Percentiles rank a stretch among this genome's conserved stretches.
phyloP scores from a whole-genome alignment of 2,329 filamentous ascomycete species.

The Pestalotiopsis fici region DNA sequence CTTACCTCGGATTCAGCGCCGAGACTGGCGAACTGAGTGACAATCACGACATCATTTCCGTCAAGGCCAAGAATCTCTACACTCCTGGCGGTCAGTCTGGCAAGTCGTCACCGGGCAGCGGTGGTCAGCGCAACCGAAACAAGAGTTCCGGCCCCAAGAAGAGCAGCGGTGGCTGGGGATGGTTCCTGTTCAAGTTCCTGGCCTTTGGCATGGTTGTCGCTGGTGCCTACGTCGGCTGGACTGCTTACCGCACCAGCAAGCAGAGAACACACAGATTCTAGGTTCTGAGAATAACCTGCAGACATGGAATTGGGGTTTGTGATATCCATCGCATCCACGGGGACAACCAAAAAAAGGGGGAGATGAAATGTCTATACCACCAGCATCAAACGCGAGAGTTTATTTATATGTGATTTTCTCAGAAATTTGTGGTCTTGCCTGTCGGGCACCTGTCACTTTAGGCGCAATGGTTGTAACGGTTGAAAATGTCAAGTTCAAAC shows the following conservation, averaged over 20 bases:
- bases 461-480: background rate
- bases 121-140: constrained; percentile 38
- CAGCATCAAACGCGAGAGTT: background rate
- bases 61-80: constrained; percentile 89
- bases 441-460: background rate
- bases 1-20: constrained; percentile 76
- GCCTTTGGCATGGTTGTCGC: constrained; percentile 70
- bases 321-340: background rate
- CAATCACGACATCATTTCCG: constrained; percentile 93
- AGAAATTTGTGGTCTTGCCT: background rate
- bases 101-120: constrained; percentile 36
- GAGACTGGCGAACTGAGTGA: constrained; percentile 97
- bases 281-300: constrained; percentile 7
- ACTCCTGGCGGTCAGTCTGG: constrained; percentile 52
- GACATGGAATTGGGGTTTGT: background rate
- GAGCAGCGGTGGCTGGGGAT: constrained; percentile 55
- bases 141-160: constrained; percentile 33
- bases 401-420: background rate
- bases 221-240: constrained; percentile 84
- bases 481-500: background rate
- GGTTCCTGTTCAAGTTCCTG: constrained; percentile 78
- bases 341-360: background rate
- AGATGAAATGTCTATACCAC: constrained; percentile 8
- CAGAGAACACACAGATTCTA: constrained; percentile 61
- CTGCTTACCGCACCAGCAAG: constrained; percentile 72